A percentile compares a stretch with the other conserved stretches of the same genome.
Conservation (phyloP, 1,284 basidiomycete genomes). For the Ganoderma boninense region DNA sequence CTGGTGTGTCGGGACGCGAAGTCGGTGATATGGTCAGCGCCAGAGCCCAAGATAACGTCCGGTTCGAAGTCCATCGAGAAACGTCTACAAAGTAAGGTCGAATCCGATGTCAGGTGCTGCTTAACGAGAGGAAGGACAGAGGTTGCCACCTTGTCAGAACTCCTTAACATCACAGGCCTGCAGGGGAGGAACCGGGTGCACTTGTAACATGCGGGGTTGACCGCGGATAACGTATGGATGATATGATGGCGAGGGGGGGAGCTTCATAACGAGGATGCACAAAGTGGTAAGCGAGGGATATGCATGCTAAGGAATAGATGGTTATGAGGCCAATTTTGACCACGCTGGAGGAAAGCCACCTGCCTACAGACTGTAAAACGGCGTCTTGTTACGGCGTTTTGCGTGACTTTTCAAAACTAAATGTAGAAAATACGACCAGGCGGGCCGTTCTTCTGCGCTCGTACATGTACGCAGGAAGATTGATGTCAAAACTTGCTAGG, state of each 20-base stretch:
- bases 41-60: slow-evolving; percentile 66
- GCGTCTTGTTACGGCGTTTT: slow-evolving; percentile 66
- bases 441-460: slow-evolving; percentile 42
- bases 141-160: slow-evolving; percentile 58
- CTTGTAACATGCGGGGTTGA: slow-evolving; percentile 60
- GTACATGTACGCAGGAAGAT: slow-evolving; percentile 64
- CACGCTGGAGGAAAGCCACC: not conserved
- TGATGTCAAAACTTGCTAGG: slow-evolving; percentile 68
- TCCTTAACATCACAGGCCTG: slow-evolving; percentile 56
- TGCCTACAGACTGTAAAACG: slow-evolving; percentile 76
- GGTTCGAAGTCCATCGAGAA: slow-evolving; percentile 71
- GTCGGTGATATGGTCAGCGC: slow-evolving; percentile 59
- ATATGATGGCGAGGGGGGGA: slow-evolving; percentile 65
- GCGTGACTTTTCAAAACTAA: slow-evolving; percentile 78
- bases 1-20: slow-evolving; percentile 60
- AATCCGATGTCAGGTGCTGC: not conserved
- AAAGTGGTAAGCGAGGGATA: slow-evolving; percentile 61
- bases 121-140: not conserved
- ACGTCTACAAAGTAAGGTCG: slow-evolving; percentile 53
- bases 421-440: slow-evolving; percentile 66
- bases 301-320: slow-evolving; percentile 42
- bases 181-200: slow-evolving; percentile 57
- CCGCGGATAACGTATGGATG: slow-evolving; percentile 66
- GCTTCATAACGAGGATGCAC: slow-evolving; percentile 65
- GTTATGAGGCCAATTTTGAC: slow-evolving; percentile 4